A percentile compares a stretch with the other conserved stretches of the same genome.
Conservation (phyloP, 352 stramenopile species). For the Pythium brassicae region DNA sequence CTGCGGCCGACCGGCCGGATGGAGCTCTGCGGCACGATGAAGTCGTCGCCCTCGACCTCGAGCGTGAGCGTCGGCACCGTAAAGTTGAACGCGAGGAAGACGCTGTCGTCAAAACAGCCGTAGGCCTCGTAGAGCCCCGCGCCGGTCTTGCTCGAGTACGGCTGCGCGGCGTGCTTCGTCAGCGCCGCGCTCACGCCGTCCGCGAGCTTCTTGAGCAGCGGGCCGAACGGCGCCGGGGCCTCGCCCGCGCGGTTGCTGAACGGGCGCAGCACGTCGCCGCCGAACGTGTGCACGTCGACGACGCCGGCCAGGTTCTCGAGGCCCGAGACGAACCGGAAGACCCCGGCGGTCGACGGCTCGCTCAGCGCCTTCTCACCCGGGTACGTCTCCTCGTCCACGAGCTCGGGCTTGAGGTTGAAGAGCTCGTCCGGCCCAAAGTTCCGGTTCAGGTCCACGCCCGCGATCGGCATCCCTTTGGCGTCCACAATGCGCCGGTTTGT, state of each 20-base stretch:
- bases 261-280: conserved; percentile 51
- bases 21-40: conserved; percentile 50
- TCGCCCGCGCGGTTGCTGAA: conserved; percentile 45
- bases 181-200: conserved; percentile 44
- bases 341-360: conserved; percentile 38
- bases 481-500: conserved; percentile 43
- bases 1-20: conserved; percentile 53
- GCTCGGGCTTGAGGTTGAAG: conserved; percentile 40
- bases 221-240: conserved; percentile 43
- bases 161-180: conserved; percentile 24
- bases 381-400: conserved; percentile 46
- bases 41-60: conserved; percentile 65
- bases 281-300: conserved; percentile 68
- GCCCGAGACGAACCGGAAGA: conserved; percentile 53
- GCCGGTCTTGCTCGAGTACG: conserved; percentile 55
- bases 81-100: conserved; percentile 56
- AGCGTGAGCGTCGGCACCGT: conserved; percentile 63
- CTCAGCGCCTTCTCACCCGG: conserved; percentile 53
- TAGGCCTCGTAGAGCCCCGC: conserved; percentile 60
- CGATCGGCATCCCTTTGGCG: conserved; percentile 22
- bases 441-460: conserved; percentile 70
- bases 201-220: conserved; percentile 37
- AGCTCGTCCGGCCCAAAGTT: conserved; percentile 63
- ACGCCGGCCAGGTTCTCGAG: conserved; percentile 39
- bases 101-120: conserved; percentile 62